Conservation (phyloP, 1,139 yeast species). For the Hemisphaericaspora lyxosophila region DNA sequence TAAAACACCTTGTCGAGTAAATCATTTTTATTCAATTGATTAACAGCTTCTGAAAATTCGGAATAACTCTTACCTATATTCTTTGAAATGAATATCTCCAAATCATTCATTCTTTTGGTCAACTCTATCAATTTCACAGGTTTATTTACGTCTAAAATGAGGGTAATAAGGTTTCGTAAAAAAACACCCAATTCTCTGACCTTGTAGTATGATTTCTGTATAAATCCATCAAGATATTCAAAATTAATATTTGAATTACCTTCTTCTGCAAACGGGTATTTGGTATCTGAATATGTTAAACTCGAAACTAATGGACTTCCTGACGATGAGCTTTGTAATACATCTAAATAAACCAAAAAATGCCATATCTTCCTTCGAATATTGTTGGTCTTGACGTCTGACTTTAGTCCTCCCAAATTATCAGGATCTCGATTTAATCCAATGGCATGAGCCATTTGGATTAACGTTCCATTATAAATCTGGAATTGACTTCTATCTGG, state of each 20-base stretch:
- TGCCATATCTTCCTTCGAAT: conserved; percentile 27
- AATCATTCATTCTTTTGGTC: conserved; percentile 20
- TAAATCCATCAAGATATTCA: conserved; percentile 20
- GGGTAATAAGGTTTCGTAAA: conserved; percentile 13
- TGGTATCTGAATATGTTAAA: conserved; percentile 23
- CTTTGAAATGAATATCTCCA: conserved; percentile 25
- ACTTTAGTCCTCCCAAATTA: conserved; percentile 13
- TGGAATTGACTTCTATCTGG: conserved; percentile 48
- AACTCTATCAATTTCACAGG: conserved; percentile 21
- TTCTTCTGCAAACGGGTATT: conserved; percentile 21
- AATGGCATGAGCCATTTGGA: conserved; percentile 41
- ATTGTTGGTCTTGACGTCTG: conserved; percentile 21
- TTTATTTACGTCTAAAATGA: conserved; percentile 22
- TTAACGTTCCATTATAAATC: conserved; percentile 34
- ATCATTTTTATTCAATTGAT: conserved; percentile 16
- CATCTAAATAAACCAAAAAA: conserved; percentile 29
- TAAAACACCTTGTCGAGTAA: conserved; percentile 29
- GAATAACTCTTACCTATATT: conserved; percentile 19
- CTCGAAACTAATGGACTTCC: conserved; percentile 27
- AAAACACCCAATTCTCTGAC: conserved; percentile 3
- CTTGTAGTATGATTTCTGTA: conserved; percentile 3
- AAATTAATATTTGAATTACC: conserved; percentile 27
- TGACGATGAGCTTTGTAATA: conserved; percentile 22
- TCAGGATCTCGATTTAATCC: conserved; percentile 47
- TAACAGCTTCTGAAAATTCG: conserved; percentile 24